Evolutionary conservation across 139 green algal species (phyloP).

Genomic region (Tetraselmis chui): DNA sequence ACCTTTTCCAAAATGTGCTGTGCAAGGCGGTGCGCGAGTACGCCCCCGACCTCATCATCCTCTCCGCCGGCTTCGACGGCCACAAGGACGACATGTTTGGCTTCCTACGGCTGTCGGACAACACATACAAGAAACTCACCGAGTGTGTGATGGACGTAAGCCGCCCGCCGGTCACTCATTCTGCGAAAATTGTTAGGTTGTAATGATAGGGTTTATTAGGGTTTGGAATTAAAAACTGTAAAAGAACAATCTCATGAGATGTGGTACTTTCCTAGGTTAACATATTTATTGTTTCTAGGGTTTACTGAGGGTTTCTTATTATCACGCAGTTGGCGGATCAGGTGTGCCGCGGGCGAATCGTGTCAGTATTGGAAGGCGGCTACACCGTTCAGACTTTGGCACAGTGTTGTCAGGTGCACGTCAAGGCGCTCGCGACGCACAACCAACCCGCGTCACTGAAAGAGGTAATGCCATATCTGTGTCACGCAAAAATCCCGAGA

Average conservation of each 20-base stretch:
- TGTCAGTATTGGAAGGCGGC: constrained; percentile 9
- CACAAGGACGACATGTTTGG: constrained; percentile 13
- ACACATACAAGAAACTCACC: constrained; percentile 9
- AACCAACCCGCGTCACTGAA: not conserved
- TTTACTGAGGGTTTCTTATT: no score
- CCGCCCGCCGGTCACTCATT: no score
- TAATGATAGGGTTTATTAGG: no score
- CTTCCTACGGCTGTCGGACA: constrained; percentile 9
- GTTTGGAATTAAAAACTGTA: no score
- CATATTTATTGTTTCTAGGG: no score
- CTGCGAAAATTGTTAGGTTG: no score
- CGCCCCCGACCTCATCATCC: constrained; percentile 14
- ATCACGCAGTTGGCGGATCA: constrained; percentile 1
- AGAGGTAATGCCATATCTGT: no score
- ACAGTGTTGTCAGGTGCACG: not conserved
- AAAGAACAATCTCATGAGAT: no score
- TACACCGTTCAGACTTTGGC: not conserved
- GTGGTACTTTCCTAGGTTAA: no score
- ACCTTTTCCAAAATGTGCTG: not conserved
- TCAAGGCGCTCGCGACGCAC: not conserved
- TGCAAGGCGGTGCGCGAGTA: constrained; percentile 2
- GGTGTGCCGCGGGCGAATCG: constrained; percentile 6
- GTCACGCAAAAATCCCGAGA: no score
- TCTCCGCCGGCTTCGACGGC: constrained; percentile 11
- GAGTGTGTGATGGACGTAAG: constrained; percentile 5